Evolutionary conservation across 192 early-diverging fungal genomes (phyloP).

Genomic region (Coemansia sp.): DNA sequence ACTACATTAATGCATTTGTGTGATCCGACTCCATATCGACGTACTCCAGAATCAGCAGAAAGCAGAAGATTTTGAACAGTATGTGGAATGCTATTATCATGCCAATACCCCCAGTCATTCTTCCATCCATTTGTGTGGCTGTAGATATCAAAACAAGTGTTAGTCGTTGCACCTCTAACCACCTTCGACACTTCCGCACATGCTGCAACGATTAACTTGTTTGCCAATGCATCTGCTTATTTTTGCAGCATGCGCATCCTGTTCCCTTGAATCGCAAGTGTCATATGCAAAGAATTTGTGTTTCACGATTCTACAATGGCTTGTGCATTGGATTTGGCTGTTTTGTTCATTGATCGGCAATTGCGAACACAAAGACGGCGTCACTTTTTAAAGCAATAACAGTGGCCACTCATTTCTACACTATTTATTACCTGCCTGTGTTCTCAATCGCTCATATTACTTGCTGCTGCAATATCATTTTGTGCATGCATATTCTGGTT

Average conservation of each 20-base stretch:
- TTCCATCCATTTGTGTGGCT: too few relatives aligned
- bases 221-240: too few relatives aligned
- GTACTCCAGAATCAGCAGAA: too few relatives aligned
- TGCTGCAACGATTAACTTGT: background rate
- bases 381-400: background rate
- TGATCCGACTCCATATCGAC: too few relatives aligned
- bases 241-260: background rate
- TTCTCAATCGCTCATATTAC: background rate
- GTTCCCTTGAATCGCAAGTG: background rate
- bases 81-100: too few relatives aligned
- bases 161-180: background rate
- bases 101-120: too few relatives aligned
- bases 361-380: background rate
- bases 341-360: background rate
- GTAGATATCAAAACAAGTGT: too few relatives aligned
- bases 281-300: background rate
- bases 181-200: background rate
- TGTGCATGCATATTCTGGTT: background rate
- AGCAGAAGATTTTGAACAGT: too few relatives aligned
- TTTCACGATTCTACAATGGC: slow-evolving; percentile 7
- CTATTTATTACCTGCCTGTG: too few relatives aligned
- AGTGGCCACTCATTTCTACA: background rate
- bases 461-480: background rate
- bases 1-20: too few relatives aligned
- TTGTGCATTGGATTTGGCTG: background rate